Evolutionary conservation across 306 rosid species (phyloP).

Genomic region (Corylus americana): DNA sequence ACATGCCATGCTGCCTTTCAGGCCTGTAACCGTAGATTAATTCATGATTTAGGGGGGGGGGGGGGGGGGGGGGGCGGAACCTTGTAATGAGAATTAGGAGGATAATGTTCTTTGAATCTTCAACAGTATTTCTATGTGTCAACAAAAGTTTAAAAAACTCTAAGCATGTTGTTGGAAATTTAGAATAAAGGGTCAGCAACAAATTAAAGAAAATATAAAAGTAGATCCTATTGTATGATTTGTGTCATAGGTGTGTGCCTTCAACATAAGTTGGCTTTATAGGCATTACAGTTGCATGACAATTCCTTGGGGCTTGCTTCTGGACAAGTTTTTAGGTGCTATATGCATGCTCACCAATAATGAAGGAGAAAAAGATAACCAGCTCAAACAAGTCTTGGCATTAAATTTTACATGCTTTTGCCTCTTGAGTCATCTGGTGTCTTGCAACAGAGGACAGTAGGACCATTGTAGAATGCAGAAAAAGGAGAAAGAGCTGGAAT

Average conservation of each 20-base stretch:
- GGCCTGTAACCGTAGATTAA: not conserved
- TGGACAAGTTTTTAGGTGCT: not conserved
- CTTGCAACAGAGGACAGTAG: not conserved
- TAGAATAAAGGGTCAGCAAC: not conserved
- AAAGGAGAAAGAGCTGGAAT: not conserved
- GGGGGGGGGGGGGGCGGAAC: accelerated
- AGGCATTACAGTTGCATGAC: not conserved
- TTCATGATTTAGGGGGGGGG: not conserved
- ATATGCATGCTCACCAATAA: not conserved
- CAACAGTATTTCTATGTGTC: not conserved
- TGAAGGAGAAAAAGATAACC: not conserved
- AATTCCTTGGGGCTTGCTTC: not conserved
- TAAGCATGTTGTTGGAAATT: not conserved
- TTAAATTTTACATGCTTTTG: not conserved
- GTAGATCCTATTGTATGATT: not conserved
- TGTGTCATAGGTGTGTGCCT: not conserved
- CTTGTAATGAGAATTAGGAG: not conserved
- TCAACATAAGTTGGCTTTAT: not conserved
- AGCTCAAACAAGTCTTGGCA: not conserved
- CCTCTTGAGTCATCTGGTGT: not conserved
- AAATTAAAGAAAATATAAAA: not conserved
- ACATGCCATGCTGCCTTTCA: not conserved
- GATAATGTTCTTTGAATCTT: not conserved
- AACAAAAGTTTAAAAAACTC: not conserved
- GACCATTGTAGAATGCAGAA: not conserved